Base-by-base conservation (phyloP, 352 stramenopile species). In the Globisporangium cylindrosporum region DNA sequence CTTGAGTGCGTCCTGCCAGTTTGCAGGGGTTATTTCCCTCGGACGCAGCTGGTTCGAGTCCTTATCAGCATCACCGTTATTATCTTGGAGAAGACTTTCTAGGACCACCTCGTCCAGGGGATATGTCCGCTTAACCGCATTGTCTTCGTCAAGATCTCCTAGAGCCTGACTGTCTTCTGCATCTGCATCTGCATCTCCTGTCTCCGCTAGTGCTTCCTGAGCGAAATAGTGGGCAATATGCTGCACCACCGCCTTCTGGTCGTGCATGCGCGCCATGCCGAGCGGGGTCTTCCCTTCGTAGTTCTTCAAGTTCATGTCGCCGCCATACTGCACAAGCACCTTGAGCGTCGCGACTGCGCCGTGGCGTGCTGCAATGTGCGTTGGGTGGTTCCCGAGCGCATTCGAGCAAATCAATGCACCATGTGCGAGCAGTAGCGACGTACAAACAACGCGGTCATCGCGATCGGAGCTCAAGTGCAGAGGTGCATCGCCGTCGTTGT, bases 281-380 rank as follows among this genome's bases (percentile, higher is more conserved):
- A 95, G 64, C 3, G 87, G 84, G 5, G 88, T 95, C 56, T 88
- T 90, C 1, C 86, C 85, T 9, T 86, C 79, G 34, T 92, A 96
- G 54, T 96, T 96, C 51, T 89, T 90, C 5, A 92, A 64, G 61
- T 93, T 96, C 80, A 96, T 92, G 46, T 94, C 87, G 2, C 81
- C 81, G 12, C 83, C 78, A 54, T 95, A 96, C 25, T 94, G 81
- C 1, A 95, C 67, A 3, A 95, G 78, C 25, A 95, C 51, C 51
- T 81, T 76, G 20, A 94, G 73, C 5, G 84, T 94, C 3, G 80
- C 70, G n/a, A 93, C 75, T 6, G 86, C 86, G 32, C 86, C 86
- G 9, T 74, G 66, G 14, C 76, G 65, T 56, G 85, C 85, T 12
- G 86, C 86, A 14, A 95, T 85, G 54, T 95, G 86, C 0, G 80